Percentiles rank a stretch among this genome's conserved stretches.
Evolutionary conservation across 345 rosid species (phyloP).

Genomic region (Adansonia digitata): DNA sequence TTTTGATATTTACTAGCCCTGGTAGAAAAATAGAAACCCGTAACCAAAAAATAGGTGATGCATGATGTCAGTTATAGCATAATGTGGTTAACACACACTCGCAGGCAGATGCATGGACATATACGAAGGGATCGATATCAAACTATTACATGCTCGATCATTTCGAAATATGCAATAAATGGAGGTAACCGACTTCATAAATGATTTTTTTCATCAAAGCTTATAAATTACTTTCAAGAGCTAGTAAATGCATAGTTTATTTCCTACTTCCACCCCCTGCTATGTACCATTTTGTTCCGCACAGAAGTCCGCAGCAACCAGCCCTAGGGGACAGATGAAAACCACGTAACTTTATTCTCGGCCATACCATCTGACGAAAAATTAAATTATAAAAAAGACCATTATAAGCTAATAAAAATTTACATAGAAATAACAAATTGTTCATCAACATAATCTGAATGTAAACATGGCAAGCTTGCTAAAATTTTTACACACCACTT

Average conservation of each 20-base stretch:
- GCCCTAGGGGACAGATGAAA: conserved; percentile 95
- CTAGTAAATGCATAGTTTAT: conserved; percentile 48
- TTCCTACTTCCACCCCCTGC: conserved; percentile 97
- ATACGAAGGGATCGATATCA: not conserved
- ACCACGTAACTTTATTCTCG: conserved; percentile 84
- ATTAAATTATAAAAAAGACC: not conserved
- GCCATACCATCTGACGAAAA: conserved; percentile 78
- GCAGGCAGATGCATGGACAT: not conserved
- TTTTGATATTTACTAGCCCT: not conserved
- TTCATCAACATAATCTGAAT: not conserved
- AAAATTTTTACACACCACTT: conserved; percentile 48
- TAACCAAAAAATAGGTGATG: not conserved
- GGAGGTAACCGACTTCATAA: not conserved
- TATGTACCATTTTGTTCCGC: conserved; percentile 93
- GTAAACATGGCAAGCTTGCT: not conserved
- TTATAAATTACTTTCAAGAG: not conserved
- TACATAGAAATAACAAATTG: conserved; percentile 6
- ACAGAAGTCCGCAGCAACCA: conserved; percentile 85
- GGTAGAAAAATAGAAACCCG: not conserved
- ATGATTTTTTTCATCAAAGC: not conserved
- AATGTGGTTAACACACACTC: not conserved
- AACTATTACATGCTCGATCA: not conserved
- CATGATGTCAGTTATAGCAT: not conserved
- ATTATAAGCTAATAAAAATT: not conserved
- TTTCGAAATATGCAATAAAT: not conserved